phyloP scores from a whole-genome alignment of 73 alveolate genomes.

The Uronychia setigera region DNA sequence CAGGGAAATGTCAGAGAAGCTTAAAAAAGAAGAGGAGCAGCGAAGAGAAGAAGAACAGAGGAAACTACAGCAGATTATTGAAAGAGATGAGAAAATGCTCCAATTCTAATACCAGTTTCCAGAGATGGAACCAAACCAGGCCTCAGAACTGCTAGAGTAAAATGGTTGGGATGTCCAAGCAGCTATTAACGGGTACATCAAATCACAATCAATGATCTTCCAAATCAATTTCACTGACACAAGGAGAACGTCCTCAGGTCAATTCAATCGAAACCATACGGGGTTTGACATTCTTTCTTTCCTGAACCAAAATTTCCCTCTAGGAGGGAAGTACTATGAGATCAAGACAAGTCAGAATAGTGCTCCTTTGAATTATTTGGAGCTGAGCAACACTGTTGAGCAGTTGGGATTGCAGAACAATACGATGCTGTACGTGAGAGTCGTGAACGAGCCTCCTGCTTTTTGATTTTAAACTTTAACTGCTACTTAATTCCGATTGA shows the following conservation, averaged over 20 bases:
- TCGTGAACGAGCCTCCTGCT: neutral
- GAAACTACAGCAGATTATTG: neutral
- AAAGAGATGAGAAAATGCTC: neutral
- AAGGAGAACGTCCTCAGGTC: neutral
- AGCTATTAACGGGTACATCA: neutral
- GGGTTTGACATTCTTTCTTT: neutral
- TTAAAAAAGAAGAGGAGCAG: neutral
- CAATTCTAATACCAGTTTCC: neutral
- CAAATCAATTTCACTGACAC: neutral
- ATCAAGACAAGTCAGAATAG: neutral
- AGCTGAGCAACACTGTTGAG: neutral
- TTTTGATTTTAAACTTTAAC: neutral
- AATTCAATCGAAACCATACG: neutral
- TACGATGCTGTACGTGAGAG: neutral
- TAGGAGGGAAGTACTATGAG: slow-evolving; percentile 10
- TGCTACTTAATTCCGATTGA: neutral
- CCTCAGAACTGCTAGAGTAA: neutral
- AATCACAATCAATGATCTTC: neutral
- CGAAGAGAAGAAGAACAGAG: neutral
- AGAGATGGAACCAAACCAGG: neutral
- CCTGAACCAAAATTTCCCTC: neutral
- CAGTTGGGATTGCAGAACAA: neutral
- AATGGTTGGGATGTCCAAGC: neutral
- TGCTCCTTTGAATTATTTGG: neutral
- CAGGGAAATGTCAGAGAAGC: neutral